phyloP scores from a whole-genome alignment of 768 basidiomycete species.

The Podaxis sp. region DNA sequence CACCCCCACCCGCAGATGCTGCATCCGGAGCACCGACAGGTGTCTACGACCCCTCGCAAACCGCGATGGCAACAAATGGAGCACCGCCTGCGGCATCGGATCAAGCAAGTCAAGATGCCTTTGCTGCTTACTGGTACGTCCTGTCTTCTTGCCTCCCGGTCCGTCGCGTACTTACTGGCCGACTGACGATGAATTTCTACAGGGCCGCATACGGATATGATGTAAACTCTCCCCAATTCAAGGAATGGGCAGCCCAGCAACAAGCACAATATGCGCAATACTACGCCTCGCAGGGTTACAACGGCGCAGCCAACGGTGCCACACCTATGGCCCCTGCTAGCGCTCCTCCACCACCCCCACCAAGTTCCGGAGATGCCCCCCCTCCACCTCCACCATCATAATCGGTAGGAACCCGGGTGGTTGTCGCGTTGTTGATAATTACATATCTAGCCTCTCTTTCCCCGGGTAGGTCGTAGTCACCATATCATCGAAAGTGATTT shows the following conservation, averaged over 20 bases:
- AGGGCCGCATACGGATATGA: slow-evolving; percentile 82
- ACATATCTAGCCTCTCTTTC: neutral
- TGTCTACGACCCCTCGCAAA: slow-evolving; percentile 37
- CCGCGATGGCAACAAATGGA: neutral
- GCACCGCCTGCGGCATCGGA: slow-evolving; percentile 13
- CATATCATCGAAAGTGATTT: neutral
- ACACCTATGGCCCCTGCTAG: slow-evolving; percentile 3
- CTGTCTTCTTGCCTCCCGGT: slow-evolving; percentile 12
- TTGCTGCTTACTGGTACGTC: slow-evolving; percentile 49
- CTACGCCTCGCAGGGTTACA: slow-evolving; percentile 45
- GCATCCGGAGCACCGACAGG: slow-evolving; percentile 47
- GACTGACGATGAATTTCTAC: neutral
- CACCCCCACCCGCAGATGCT: slow-evolving; percentile 36
- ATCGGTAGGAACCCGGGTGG: neutral
- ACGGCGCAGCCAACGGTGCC: neutral
- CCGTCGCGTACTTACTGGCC: too few relatives aligned
- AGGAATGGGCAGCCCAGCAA: slow-evolving; percentile 68
- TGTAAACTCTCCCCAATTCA: slow-evolving; percentile 72
- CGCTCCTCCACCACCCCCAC: slow-evolving; percentile 1
- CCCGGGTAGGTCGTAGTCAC: neutral
- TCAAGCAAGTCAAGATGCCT: slow-evolving; percentile 36
- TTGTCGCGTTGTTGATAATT: neutral
- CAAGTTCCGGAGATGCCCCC: neutral
- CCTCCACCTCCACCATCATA: slow-evolving; percentile 2
- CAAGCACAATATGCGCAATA: slow-evolving; percentile 66